Conservation (phyloP, 768 basidiomycete genomes). For the Auricularia sp. region DNA sequence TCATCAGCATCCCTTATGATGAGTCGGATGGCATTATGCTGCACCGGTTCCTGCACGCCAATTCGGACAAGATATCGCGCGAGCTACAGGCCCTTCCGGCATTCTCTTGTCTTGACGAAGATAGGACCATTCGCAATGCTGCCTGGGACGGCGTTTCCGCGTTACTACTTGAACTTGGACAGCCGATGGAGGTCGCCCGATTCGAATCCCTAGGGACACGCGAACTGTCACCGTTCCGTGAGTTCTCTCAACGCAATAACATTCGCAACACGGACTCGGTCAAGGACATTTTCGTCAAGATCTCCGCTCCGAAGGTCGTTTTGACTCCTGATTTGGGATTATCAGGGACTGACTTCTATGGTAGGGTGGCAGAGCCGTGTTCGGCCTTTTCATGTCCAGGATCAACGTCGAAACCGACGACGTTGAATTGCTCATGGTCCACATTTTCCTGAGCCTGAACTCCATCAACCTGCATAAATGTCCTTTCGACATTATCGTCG, state of each 20-base stretch:
- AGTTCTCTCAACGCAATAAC: slow-evolving; percentile 54
- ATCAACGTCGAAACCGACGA: slow-evolving; percentile 75
- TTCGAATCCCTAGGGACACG: slow-evolving; percentile 34
- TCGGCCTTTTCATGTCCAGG: slow-evolving; percentile 54
- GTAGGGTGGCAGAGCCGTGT: slow-evolving; percentile 15
- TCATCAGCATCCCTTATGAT: slow-evolving; percentile 39
- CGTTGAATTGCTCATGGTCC: slow-evolving; percentile 64
- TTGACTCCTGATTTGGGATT: not conserved
- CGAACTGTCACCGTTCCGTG: slow-evolving; percentile 54
- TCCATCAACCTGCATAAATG: not conserved
- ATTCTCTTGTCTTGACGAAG: not conserved
- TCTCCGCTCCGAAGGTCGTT: slow-evolving; percentile 35
- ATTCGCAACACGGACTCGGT: slow-evolving; percentile 54
- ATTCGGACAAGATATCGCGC: slow-evolving; percentile 60
- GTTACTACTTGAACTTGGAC: slow-evolving; percentile 67
- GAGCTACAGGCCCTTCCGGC: not conserved
- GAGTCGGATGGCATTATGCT: slow-evolving; percentile 76
- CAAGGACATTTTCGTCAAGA: slow-evolving; percentile 54
- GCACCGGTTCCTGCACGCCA: slow-evolving; percentile 75
- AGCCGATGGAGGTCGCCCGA: slow-evolving; percentile 55
- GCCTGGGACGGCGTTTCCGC: slow-evolving; percentile 77
- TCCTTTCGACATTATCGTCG: slow-evolving; percentile 62
- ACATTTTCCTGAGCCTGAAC: slow-evolving; percentile 45
- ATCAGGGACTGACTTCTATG: too few species aligned
- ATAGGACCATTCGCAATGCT: slow-evolving; percentile 17